Conservation (phyloP, 495 filamentous ascomycete species). For the Delitschia confertaspora region DNA sequence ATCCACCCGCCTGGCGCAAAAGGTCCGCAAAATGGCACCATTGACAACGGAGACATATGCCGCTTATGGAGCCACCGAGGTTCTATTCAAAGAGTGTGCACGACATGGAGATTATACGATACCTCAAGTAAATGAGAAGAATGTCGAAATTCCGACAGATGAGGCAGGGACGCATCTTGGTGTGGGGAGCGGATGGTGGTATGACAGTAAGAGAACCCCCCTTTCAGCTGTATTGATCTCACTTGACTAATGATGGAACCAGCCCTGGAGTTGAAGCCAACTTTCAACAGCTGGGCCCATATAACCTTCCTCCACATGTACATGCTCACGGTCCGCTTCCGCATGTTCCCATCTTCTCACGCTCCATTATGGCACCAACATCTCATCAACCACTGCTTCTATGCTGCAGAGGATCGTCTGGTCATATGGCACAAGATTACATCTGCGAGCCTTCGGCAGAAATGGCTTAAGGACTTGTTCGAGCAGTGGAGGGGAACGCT, state of each 20-base stretch:
- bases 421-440: conserved; percentile 57
- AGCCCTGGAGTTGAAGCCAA: conserved; percentile 59
- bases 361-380: conserved; percentile 61
- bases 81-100: conserved; percentile 68
- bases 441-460: conserved; percentile 58
- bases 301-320: conserved; percentile 95
- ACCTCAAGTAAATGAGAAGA: conserved; percentile 28
- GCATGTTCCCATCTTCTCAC: conserved; percentile 56
- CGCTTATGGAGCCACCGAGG: conserved; percentile 68
- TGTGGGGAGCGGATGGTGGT: conserved; percentile 70
- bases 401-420: conserved; percentile 84
- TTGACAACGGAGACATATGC: conserved; percentile 52
- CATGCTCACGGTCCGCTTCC: conserved; percentile 76
- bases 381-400: conserved; percentile 86
- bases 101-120: conserved; percentile 62
- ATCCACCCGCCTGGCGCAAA: conserved; percentile 4
- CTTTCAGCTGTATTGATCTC: background rate
- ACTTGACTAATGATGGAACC: background rate
- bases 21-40: conserved; percentile 14
- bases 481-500: conserved; percentile 81
- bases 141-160: conserved; percentile 45
- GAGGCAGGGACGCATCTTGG: conserved; percentile 71
- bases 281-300: conserved; percentile 92
- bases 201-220: conserved; percentile 51
- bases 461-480: conserved; percentile 86